Evolutionary conservation across 768 basidiomycete species (phyloP), one percentile per base, ranked within the genome.

Genomic region (Tricholoma bakamatsutake): DNA sequence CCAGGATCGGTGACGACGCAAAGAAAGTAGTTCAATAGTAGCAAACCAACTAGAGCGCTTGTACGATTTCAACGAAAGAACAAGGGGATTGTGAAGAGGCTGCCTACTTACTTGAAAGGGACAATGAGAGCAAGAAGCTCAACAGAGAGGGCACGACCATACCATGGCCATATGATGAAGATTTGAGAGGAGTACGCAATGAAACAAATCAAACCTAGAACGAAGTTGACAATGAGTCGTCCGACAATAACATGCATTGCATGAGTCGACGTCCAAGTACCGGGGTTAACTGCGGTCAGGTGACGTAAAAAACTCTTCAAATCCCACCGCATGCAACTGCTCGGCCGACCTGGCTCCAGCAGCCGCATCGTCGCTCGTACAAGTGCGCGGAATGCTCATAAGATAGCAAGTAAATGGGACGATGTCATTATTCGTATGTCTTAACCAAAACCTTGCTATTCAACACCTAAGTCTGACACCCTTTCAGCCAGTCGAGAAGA

Each of bases 81-180:
- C 50, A 43, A 37, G n/a, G 33, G 49, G 18, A 11, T 8, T 37
- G 11, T 28, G 45, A 27, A 50, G 30, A 34, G 50, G 18, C 7
- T 10, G 73, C 88, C 7, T 10, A 73, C 88, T 67, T 66, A 94
- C 93, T 96, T 95, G 88, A 96, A 96, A 8, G 96, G 96, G 2
- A 83, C 59, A 18, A 97, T 77, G n/a, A 95, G 77, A 18, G 69
- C 73, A 37, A 96, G 57, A 45, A 96, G 82, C 64, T 93, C 84
- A 40, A 90, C 71, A 12, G 90, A 85, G 59, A 90, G 59, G 50
- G 71, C 85, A 35, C 79, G 70, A 39, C 93, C 91, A 64, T 95
- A 96, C 92, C 92, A 97, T 18, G 93, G 93, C 92, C 80, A 81
- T 67, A 97, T 84, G 57, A 98, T 77, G 71, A 90, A 94, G 62